Evolutionary conservation across 2,329 filamentous ascomycete genomes (phyloP).

Genomic region (Diaporthe batatas): DNA sequence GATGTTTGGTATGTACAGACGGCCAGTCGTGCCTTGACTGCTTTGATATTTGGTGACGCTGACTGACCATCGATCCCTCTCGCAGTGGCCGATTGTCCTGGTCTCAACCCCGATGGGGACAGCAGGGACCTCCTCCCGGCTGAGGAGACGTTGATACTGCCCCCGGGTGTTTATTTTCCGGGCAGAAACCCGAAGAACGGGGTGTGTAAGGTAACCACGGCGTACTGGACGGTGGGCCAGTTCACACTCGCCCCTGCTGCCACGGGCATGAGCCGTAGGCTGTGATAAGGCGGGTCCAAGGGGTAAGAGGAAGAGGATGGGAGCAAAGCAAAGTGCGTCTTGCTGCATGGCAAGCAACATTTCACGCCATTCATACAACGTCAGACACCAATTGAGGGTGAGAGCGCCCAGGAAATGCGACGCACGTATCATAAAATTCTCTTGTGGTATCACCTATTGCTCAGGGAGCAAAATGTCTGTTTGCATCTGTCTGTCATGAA

Average conservation of each 20-base stretch:
- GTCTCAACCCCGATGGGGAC: neutral
- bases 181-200: neutral
- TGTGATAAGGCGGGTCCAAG: neutral
- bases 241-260: neutral
- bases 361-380: neutral
- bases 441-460: neutral
- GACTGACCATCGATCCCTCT: neutral
- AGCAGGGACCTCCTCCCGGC: neutral
- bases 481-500: neutral
- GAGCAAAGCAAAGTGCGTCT: no score
- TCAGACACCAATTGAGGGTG: neutral
- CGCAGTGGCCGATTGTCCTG: neutral
- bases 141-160: constrained; percentile 14
- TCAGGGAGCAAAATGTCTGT: neutral
- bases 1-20: neutral
- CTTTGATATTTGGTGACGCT: neutral
- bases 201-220: neutral
- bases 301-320: neutral
- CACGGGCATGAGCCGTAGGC: neutral
- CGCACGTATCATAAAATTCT: neutral
- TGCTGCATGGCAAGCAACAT: no score
- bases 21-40: neutral
- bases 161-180: neutral
- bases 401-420: neutral
- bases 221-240: constrained; percentile 14